Evolutionary conservation across 257 asterid genomes (phyloP).

Genomic region (Rehmannia glutinosa): DNA sequence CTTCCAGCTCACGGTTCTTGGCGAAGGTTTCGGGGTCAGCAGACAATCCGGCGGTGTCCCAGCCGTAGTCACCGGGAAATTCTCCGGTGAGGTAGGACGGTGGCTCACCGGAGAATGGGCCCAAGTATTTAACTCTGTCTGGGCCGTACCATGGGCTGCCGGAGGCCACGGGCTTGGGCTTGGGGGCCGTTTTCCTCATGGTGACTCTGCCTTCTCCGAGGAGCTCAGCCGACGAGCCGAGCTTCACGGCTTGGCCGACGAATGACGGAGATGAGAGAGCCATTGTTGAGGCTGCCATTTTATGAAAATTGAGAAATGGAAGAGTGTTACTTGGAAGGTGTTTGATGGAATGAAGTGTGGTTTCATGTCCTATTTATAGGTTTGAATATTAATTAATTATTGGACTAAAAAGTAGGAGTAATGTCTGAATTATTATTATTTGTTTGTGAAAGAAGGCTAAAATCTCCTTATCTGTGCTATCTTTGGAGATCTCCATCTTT

Average conservation of each 20-base stretch:
- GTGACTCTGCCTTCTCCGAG: constrained; percentile 14
- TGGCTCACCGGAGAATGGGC: constrained; percentile 28
- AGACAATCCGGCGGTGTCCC: constrained; percentile 43
- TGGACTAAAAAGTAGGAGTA: too few species aligned
- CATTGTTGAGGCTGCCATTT: constrained; percentile 24
- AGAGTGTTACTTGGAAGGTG: too few species aligned
- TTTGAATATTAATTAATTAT: too few species aligned
- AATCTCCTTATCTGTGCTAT: too few species aligned
- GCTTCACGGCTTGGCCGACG: constrained; percentile 18
- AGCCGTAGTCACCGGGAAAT: constrained; percentile 35
- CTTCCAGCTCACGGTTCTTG: constrained; percentile 36
- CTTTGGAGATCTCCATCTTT: too few species aligned
- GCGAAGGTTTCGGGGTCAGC: constrained; percentile 36
- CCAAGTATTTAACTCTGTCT: constrained; percentile 32
- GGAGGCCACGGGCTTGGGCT: not conserved
- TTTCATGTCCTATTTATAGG: too few species aligned
- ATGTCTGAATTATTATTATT: too few species aligned
- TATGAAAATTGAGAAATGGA: too few species aligned
- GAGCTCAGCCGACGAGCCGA: not conserved
- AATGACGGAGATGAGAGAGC: constrained; percentile 23
- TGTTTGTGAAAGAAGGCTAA: too few species aligned
- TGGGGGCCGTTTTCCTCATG: constrained; percentile 20
- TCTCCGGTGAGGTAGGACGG: constrained; percentile 33
- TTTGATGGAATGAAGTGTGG: too few species aligned
- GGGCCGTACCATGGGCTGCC: constrained; percentile 29